A percentile compares a stretch with the other conserved stretches of the same genome.
phyloP scores from a whole-genome alignment of 176 grass and related monocot species.

The sorghum (Sorghum bicolor) region Sorghum_bicolor_NCBIv3 NC_012870.2:68191001-68191500 shows the following conservation, averaged over 20 bases:
- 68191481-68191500: background rate
- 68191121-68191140: slow-evolving; percentile 75
- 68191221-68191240: slow-evolving; percentile 67
- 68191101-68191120: slow-evolving; percentile 90
- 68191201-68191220: slow-evolving; percentile 63
- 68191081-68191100: slow-evolving; percentile 85
- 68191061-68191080: slow-evolving; percentile 63
- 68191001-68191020: slow-evolving; percentile 10
- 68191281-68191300: slow-evolving; percentile 53
- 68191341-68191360: slow-evolving; percentile 27
- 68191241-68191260: slow-evolving; percentile 93
- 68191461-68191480: background rate
- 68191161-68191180: slow-evolving; percentile 84
- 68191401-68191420: slow-evolving; percentile 25
- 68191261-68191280: slow-evolving; percentile 65
- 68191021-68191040: slow-evolving; percentile 18
- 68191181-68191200: slow-evolving; percentile 99
- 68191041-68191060: background rate
- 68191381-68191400: background rate
- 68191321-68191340: slow-evolving; percentile 20
- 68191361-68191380: slow-evolving; percentile 8
- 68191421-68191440: slow-evolving; percentile 41
- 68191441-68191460: slow-evolving; percentile 38
- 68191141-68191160: slow-evolving; percentile 68
- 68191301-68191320: slow-evolving; percentile 20